Conservation (phyloP, 192 early-diverging fungal species). For the Piromyces sp. region DNA sequence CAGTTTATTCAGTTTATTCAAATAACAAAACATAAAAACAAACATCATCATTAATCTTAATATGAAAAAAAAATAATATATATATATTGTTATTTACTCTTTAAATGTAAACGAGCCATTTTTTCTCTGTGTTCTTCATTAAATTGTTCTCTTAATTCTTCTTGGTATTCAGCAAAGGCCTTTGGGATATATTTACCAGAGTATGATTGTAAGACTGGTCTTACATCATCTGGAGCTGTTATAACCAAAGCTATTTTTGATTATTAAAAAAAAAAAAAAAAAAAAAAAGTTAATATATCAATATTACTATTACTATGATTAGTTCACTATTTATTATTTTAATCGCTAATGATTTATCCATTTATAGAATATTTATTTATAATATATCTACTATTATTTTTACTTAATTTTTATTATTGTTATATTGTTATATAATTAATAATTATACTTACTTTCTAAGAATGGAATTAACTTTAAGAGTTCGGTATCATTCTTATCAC, state of each 20-base stretch:
- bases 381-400: too few species aligned
- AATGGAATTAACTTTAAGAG: constrained; percentile 72
- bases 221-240: constrained; percentile 56
- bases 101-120: not conserved
- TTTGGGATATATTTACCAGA: constrained; percentile 43
- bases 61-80: not conserved
- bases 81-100: not conserved
- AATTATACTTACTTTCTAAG: constrained; percentile 57
- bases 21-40: too few species aligned
- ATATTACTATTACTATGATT: too few species aligned
- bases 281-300: too few species aligned
- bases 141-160: constrained; percentile 40
- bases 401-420: too few species aligned
- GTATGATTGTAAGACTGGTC: constrained; percentile 50
- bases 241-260: constrained; percentile 30
- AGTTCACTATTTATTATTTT: too few species aligned
- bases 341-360: too few species aligned
- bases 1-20: too few species aligned
- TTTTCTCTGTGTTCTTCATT: constrained; percentile 16
- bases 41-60: too few species aligned
- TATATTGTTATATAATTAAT: not conserved
- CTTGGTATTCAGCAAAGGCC: constrained; percentile 52
- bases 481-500: constrained; percentile 61
- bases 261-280: too few species aligned
- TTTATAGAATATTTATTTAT: too few species aligned